Conservation (phyloP, 495 filamentous ascomycete species). For the Pyrenula aspistea region DNA sequence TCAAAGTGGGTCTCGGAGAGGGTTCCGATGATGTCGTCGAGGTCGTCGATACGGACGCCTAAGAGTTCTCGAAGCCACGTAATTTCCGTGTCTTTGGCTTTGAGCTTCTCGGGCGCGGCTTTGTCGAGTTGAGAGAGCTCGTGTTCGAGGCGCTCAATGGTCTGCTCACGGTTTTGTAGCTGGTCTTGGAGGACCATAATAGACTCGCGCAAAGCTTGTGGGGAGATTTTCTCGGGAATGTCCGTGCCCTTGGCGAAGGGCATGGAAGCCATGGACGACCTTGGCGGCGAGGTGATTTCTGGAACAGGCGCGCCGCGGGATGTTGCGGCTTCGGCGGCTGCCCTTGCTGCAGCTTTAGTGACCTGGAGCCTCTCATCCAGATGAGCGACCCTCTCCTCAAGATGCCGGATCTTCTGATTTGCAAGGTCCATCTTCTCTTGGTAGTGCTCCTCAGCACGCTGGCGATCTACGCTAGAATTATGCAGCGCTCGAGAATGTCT, state of each 20-base stretch:
- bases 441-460: conserved; percentile 54
- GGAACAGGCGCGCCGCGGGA: conserved; percentile 35
- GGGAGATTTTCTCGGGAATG: conserved; percentile 74
- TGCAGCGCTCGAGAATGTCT: conserved; percentile 63
- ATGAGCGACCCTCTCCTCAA: conserved; percentile 68
- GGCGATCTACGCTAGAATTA: conserved; percentile 60
- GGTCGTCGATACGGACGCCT: conserved; percentile 76
- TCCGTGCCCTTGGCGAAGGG: conserved; percentile 32
- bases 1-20: conserved; percentile 65
- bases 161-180: conserved; percentile 80
- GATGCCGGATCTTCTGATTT: conserved; percentile 64
- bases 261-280: conserved; percentile 31
- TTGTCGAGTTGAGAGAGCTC: conserved; percentile 52
- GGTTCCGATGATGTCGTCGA: conserved; percentile 79
- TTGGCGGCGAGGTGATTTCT: conserved; percentile 15
- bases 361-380: conserved; percentile 86
- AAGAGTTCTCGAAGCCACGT: conserved; percentile 90
- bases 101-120: conserved; percentile 67
- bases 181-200: conserved; percentile 94
- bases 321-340: conserved; percentile 69
- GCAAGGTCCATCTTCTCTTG: conserved; percentile 62
- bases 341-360: conserved; percentile 77
- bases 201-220: conserved; percentile 87
- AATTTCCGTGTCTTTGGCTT: conserved; percentile 86
- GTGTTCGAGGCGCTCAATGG: conserved; percentile 76